Base-by-base conservation (phyloP, 2,329 filamentous ascomycete genomes). In the Clonostachys rhizophaga region DNA sequence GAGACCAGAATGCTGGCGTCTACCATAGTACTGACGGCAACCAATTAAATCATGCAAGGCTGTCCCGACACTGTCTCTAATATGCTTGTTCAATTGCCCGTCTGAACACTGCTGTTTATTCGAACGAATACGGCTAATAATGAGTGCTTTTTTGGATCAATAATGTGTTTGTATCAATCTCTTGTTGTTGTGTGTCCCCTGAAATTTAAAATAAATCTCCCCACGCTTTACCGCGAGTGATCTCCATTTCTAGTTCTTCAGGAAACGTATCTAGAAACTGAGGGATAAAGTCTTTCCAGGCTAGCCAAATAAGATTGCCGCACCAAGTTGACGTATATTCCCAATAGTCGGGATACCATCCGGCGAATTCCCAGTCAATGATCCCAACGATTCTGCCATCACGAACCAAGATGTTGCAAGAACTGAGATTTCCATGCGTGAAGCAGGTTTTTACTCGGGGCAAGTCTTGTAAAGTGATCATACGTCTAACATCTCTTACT, bases 371-470 rank as follows among this genome's bases (percentile, higher is more conserved):
- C 65, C 64, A 68, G 50, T 66, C 60, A 5, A 66, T 47, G 12
- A 79, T 72, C 2, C 71, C 73, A 36, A 68, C 63, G 24, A 81
- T 56, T 1, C 64, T 52, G 48, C 72, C 66, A 5, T 59, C 66
- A 3, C 52, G 52, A 18, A 65, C 59, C 11, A 77, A 49, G 30
- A 78, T 69, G 49, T 77, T 76, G 7, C 60, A 52, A 14, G 60
- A 63, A 48, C 63, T 70, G 5, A 78, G 56, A 51, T 76, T 71
- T 10, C 62, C 64, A 52, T 77, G 73, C 4, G 71, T 72, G 49
- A 78, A 70, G 2, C 66, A 61, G 44, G 39, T 42, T 3, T 2
- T 30, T 9, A 41, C n/a, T 46, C 40, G 55, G 1, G 49, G 36
- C 12, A 50, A 41, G 2, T 55, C 47, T 24, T 63, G 50, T 35